Evolutionary conservation across 176 grass and related monocot genomes (phyloP), one percentile per base, ranked within the genome.

Genomic region (Aegilops tauschii): DNA sequence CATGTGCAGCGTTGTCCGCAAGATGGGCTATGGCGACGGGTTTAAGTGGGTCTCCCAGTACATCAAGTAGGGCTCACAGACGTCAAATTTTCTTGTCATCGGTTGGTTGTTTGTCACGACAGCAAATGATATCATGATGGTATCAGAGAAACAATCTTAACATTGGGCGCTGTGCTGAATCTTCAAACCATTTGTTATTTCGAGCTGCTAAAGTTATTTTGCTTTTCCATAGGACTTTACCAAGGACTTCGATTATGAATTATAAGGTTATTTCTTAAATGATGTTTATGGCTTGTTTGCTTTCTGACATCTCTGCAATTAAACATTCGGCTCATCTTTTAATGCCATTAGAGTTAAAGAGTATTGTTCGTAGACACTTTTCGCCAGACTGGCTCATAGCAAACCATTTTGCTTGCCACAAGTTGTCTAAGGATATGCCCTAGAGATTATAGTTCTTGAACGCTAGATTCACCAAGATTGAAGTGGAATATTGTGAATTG

Each of bases 1-100:
- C 84, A 94, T 94, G 92, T 94, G 92, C 89, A 94, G 92, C 71
- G 87, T 94, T 79, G 92, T 94, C 61, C 89, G 92, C 81, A 94
- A 94, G 81, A 94, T 94, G 92, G 92, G 92, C n/a, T 94, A 94
- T 50, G 92, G 92, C 0, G 92, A 94, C 2, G 92, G 92, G 17
- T 94, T 94, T 84, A 91, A 92, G 87, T 94, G 89, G 92, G 80
- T 92, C 66, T 94, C 92, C 47, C 92, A 94, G 82, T 94, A 94
- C 87, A 94, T 94, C 83, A 92, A 94, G 84, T 94, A 94, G 92
- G 65, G 69, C 86, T 8, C 86, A 30, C 23, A 80, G 25, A 25
- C 69, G 80, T 79, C 39, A 5, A 91, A 40, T 34, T 81, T 89
- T 90, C 85, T 81, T 85, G 40, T 85, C 44, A 65, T 85, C 61